Base-by-base conservation (phyloP, 1,284 basidiomycete genomes). In the Tilletia caries region DNA sequence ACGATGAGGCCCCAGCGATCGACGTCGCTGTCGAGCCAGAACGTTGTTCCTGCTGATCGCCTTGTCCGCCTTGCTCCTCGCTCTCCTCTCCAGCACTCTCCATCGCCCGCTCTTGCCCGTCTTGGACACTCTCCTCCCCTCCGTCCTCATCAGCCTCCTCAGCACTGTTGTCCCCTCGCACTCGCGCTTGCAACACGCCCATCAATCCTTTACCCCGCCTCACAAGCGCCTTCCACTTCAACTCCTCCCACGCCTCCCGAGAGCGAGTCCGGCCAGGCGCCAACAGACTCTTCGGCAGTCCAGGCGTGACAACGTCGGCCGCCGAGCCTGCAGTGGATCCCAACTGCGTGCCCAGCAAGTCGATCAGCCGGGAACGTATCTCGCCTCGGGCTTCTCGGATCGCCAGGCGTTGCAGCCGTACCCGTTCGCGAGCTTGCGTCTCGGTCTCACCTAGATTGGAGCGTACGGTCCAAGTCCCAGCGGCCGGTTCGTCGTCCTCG, bases 401-500 rank as follows among this genome's bases (percentile, higher is more conserved):
- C 52, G 12, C 25, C 29, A 13, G 13, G 5, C 46, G 52, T 62
- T 48, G 37, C 48, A 52, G 15, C 27, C n/a, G 29, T 25, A 48
- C 50, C 66, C 48, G 33, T 25, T 29, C 25, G 8, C 44, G 33
- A 25, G 34, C n/a, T 12, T 43, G 50, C 27, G n/a, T 20, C 44
- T 34, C 27, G 15, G 54, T 66, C 23, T 66, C 33, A 20, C 32
- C 48, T 37, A 29, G 27, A 10, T 6, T 37, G 23, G n/a, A 15
- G 15, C 27, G 29, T 13, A 29, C 23, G 13, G 41, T 52, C 25
- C 64, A 12, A 18, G n/a, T 65, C 64, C 15, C 85, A 2, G 81
- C 83, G 2, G 82, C 82, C n/a, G 84, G 83, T 5, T 85, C 84
- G 4, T 84, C 71, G 27, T 75, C 76, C 4, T 71, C 75, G 15